Percentiles rank a stretch among this genome's conserved stretches.
These are phyloP conservation scores for Linnemannia elongata DNA, from an alignment of 192 early-diverging fungal genomes.

Conservation along the genomic window DNA sequence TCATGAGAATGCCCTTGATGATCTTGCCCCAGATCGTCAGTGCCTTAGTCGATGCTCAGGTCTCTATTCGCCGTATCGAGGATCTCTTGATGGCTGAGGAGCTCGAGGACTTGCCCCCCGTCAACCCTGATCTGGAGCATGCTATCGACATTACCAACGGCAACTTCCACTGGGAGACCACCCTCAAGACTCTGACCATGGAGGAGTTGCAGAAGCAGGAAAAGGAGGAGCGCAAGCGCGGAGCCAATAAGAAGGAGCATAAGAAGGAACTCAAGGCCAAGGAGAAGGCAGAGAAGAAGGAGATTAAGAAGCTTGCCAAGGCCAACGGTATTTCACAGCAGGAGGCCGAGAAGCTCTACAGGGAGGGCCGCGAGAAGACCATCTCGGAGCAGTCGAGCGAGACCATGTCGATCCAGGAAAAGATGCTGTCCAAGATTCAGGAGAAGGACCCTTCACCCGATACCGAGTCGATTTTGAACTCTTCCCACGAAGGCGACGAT, in stretches of 20 bases:
- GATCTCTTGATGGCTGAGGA: slow-evolving; percentile 80
- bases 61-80: slow-evolving; percentile 86
- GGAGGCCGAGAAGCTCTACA: slow-evolving; percentile 38
- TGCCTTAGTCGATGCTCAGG: slow-evolving; percentile 84
- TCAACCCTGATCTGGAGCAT: slow-evolving; percentile 57
- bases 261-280: slow-evolving; percentile 56
- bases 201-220: slow-evolving; percentile 54
- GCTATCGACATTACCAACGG: slow-evolving; percentile 73
- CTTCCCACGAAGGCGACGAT: neutral
- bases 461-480: slow-evolving; percentile 46
- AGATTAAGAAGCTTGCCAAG: slow-evolving; percentile 52
- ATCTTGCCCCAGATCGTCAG: slow-evolving; percentile 89
- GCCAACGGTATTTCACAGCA: slow-evolving; percentile 25
- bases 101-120: slow-evolving; percentile 62
- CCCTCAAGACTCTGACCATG: slow-evolving; percentile 54
- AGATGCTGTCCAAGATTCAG: slow-evolving; percentile 29
- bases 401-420: slow-evolving; percentile 53
- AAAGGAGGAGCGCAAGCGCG: slow-evolving; percentile 54
- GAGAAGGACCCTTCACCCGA: slow-evolving; percentile 49
- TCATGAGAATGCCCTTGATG: slow-evolving; percentile 90
- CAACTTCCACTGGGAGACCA: slow-evolving; percentile 75
- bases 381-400: slow-evolving; percentile 49
- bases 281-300: slow-evolving; percentile 44
- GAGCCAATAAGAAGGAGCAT: slow-evolving; percentile 50
- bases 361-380: slow-evolving; percentile 19